Evolutionary conservation across 805 yeast genomes (phyloP).

Genomic region (Phaffomyces thermotolerans): DNA sequence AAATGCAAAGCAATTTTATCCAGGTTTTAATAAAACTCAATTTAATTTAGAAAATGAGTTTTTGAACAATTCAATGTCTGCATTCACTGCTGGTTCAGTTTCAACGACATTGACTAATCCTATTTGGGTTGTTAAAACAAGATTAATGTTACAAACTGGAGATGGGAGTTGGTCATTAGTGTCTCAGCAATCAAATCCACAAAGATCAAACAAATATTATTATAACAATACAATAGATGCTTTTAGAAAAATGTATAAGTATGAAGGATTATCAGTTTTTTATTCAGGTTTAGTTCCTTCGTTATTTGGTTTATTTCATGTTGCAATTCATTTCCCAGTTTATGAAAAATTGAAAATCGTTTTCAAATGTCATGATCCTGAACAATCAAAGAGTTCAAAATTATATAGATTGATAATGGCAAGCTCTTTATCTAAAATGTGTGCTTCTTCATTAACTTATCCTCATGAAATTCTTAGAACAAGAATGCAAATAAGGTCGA

Average conservation of each 20-base stretch:
- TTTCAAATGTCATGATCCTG: constrained; percentile 27
- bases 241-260: constrained; percentile 62
- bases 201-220: constrained; percentile 23
- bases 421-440: constrained; percentile 76
- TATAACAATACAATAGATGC: constrained; percentile 84
- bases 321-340: constrained; percentile 92
- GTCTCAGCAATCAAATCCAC: constrained; percentile 9
- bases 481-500: constrained; percentile 61
- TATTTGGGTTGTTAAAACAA: constrained; percentile 94
- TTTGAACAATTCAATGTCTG: constrained; percentile 41
- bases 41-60: constrained; percentile 24
- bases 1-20: constrained; percentile 53
- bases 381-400: constrained; percentile 20
- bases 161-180: constrained; percentile 14
- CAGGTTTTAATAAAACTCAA: constrained; percentile 28
- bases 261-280: constrained; percentile 76
- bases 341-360: constrained; percentile 72
- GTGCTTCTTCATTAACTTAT: constrained; percentile 82
- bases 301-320: constrained; percentile 82
- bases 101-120: constrained; percentile 88
- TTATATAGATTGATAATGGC: constrained; percentile 49
- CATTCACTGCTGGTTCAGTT: constrained; percentile 82
- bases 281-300: constrained; percentile 91
- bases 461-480: constrained; percentile 95
- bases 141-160: constrained; percentile 78